Conservation (phyloP, 345 rosid genomes). For the Clarkia xantiana region DNA sequence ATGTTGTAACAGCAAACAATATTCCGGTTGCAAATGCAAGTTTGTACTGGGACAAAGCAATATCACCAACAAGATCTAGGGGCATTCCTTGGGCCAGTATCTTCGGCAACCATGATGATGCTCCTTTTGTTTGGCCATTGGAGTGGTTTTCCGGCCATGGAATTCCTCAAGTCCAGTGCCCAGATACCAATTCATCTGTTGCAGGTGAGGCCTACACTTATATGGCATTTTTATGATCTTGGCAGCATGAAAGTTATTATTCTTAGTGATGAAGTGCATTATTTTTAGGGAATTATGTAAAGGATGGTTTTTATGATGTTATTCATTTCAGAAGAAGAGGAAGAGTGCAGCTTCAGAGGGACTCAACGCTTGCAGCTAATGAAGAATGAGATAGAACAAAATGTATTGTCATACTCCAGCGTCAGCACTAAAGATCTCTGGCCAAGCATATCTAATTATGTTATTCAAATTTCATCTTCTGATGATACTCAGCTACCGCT, state of each 20-base stretch:
- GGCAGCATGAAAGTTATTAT: too few species aligned
- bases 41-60: slow-evolving; percentile 64
- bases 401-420: slow-evolving; percentile 32
- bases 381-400: slow-evolving; percentile 33
- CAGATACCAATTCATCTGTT: slow-evolving; percentile 19
- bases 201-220: slow-evolving; percentile 13
- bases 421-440: slow-evolving; percentile 52
- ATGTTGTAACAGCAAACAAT: slow-evolving; percentile 75
- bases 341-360: slow-evolving; percentile 38
- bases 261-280: too few species aligned
- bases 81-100: slow-evolving; percentile 63
- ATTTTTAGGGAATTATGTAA: too few species aligned
- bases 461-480: slow-evolving; percentile 28
- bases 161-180: slow-evolving; percentile 49
- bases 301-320: too few species aligned
- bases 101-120: slow-evolving; percentile 86
- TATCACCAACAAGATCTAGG: slow-evolving; percentile 57
- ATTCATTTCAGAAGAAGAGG: slow-evolving; percentile 20
- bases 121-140: slow-evolving; percentile 60
- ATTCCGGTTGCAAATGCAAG: slow-evolving; percentile 59
- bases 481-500: slow-evolving; percentile 20
- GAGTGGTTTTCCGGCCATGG: slow-evolving; percentile 74
- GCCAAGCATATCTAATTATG: slow-evolving; percentile 83
- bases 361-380: slow-evolving; percentile 42
- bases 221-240: too few species aligned